Evolutionary conservation across 1,139 yeast genomes (phyloP), one percentile per base, ranked within the genome.

Genomic region (Lodderomyces orthopsilosis): DNA sequence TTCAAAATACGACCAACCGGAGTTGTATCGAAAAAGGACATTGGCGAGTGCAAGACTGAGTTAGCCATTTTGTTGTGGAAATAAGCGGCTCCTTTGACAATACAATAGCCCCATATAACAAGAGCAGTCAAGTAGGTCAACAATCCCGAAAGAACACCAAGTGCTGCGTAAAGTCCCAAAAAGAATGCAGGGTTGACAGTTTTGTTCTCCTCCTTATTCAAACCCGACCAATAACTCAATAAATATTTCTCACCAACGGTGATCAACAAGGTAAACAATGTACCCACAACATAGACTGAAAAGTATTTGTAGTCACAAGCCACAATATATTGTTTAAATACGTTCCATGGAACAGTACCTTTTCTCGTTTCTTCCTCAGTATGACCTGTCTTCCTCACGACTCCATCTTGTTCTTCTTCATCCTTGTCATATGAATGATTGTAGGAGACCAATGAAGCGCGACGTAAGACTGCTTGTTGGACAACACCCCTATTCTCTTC

Each of bases 1-100:
- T 68, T 68, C 56, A 67, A 61, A 37, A 69, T 65, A 48, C 74
- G 52, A 1, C 73, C 75, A 23, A 64, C 56, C n/a, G 75, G 75
- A 0, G 74, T 69, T 12, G 75, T 69, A 46, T 70, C 75, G 47
- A 69, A 70, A 48, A 68, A 69, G 2, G 70, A 62, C 75, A 70
- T 70, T 33, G 75, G 75, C 2, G 74, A 61, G 45, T 70, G 58
- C 45, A 68, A 58, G 1, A 70, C 65, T n/a, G 63, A 52, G 36
- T 52, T 47, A 3, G 72, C 70, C 72, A 69, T 65, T 22, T 57
- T 60, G 43, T 67, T 68, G 48, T 70, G 75, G 54, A 68, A 66
- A 44, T 55, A 55, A 30, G 46, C 59, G n/a, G 73, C 60, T 7
- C 69, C 71, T 40, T 54, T 57, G 24, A 68, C 56, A 18, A 62